Percentiles rank a stretch among this genome's conserved stretches.
phyloP scores from a whole-genome alignment of 2,329 filamentous ascomycete species.

The Alternaria incomplexa region DNA sequence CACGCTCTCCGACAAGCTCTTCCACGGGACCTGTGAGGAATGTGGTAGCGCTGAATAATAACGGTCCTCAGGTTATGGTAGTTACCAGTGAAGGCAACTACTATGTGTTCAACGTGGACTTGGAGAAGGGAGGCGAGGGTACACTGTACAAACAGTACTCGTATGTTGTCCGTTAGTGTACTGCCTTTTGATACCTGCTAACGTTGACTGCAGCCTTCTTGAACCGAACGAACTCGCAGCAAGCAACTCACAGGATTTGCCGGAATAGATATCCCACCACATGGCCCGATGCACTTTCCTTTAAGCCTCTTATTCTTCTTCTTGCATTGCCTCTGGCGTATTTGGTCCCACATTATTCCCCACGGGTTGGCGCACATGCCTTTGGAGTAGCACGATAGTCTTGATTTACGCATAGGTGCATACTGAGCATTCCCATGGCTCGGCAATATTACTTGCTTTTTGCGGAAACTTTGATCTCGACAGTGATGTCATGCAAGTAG shows the following conservation, averaged over 20 bases:
- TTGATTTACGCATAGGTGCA: not conserved
- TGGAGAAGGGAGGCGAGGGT: constrained; percentile 93
- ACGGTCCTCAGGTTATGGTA: constrained; percentile 95
- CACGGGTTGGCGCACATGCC: constrained; percentile 18
- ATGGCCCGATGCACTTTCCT: constrained; percentile 4
- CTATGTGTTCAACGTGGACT: constrained; percentile 92
- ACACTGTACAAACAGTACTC: constrained; percentile 90
- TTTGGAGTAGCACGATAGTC: not conserved
- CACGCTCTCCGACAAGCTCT: constrained; percentile 60
- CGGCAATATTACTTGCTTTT: constrained; percentile 5
- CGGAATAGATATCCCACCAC: constrained; percentile 26
- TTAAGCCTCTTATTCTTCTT: not conserved
- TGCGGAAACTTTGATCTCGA: not conserved
- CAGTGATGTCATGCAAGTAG: constrained; percentile 11
- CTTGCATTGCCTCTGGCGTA: constrained; percentile 42
- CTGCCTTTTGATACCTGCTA: constrained; percentile 8
- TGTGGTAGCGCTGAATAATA: constrained; percentile 97
- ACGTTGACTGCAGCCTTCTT: constrained; percentile 35
- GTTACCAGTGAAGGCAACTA: constrained; percentile 96
- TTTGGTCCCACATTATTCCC: constrained; percentile 29
- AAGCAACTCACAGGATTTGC: constrained; percentile 38
- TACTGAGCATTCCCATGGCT: not conserved
- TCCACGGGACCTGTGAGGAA: constrained; percentile 69
- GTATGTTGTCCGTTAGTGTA: constrained; percentile 62
- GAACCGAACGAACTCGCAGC: constrained; percentile 45